Evolutionary conservation across 306 rosid genomes (phyloP), one percentile per base, ranked within the genome.

Genomic region (Astragalus membranaceus): DNA sequence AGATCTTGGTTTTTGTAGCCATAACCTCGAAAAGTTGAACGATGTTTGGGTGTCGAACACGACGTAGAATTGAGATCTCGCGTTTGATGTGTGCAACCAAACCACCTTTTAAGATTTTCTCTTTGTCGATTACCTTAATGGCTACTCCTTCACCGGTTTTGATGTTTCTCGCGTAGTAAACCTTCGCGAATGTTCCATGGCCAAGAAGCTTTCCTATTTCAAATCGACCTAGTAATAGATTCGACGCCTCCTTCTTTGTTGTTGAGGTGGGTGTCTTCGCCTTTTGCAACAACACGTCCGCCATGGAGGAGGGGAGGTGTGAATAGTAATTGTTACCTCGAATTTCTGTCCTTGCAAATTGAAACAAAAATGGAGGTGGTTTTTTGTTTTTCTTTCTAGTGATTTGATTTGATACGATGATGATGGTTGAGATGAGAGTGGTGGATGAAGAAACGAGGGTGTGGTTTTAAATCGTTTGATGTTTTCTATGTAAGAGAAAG

Each of bases 41-140:
- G 33, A 93, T 93, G 71, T 93, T 93, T 0, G 97, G 98, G 79
- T 93, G 96, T 14, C 97, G 96, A 4, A 90, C 97, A 6, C 98
- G 97, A 14, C 97, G 96, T 79, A 93, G 96, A 69, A 93, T 90
- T 0, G 98, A 93, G 91, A 93, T 93, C 94, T 93, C 98, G 42
- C 97, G 93, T 72, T 90, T 93, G 64, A 93, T 90, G 79, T 93
- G 98, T 0, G 96, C 93, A 15, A 88, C 93, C 7, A 93, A 59
- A 0, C 98, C 98, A 0, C 88, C 83, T 44, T 93, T 88, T 0
- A 93, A 85, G 36, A 93, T 93, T 39, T 93, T 93, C 81, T 93
- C 98, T 30, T 93, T 93, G 86, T 93, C 97, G 46, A 93, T 93
- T 0, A 93, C 96, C 61, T 93, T 93, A 64, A 93, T 93, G 43